Evolutionary conservation across 129 eudicot genomes (phyloP).

Genomic region (Flaveria ramosissima): DNA sequence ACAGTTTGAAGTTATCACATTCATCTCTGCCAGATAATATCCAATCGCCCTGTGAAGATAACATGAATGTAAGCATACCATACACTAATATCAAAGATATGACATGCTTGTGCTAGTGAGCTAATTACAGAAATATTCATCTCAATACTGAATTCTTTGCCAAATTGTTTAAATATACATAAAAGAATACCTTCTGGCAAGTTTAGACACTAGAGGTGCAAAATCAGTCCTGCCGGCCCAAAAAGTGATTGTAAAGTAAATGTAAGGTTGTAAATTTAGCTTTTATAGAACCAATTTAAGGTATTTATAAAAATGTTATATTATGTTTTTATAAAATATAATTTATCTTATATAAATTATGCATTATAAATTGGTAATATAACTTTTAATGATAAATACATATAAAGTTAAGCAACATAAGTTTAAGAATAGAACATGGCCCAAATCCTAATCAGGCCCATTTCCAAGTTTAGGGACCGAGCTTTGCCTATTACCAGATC

Average conservation of each 20-base stretch:
- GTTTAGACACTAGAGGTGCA: background rate
- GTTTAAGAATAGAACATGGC: background rate
- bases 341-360: background rate
- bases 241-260: background rate
- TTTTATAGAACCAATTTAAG: background rate
- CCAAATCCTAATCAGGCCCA: background rate
- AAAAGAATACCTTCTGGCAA: background rate
- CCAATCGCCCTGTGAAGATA: slow-evolving; percentile 87
- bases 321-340: background rate
- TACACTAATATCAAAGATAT: background rate
- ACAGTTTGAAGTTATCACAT: slow-evolving; percentile 42
- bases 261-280: background rate
- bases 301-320: background rate
- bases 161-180: background rate
- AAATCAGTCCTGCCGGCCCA: background rate
- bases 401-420: background rate
- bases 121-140: background rate
- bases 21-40: slow-evolving; percentile 62
- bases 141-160: background rate
- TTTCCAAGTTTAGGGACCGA: background rate
- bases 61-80: slow-evolving; percentile 15
- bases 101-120: background rate
- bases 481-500: background rate
- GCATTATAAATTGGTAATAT: background rate
- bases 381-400: background rate